Conservation (phyloP, 148 eudicot genomes). For the Spergularia bocconei region DNA sequence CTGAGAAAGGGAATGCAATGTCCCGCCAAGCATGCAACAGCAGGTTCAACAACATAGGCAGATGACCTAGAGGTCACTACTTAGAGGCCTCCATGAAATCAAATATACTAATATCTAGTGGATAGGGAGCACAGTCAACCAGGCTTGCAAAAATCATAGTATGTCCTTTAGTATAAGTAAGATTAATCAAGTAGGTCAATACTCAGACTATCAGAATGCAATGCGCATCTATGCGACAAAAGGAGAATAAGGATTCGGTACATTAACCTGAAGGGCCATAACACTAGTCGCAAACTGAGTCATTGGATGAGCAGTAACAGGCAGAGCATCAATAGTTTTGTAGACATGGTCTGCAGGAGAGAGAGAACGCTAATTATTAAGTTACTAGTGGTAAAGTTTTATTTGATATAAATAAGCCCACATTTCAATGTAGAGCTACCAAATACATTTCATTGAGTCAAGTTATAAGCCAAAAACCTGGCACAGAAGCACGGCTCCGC, state of each 20-base stretch:
- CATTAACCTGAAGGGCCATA: constrained; percentile 93
- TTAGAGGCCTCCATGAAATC: background rate
- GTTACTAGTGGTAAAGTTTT: background rate
- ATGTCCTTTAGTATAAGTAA: too few species aligned
- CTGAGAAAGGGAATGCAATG: too few species aligned
- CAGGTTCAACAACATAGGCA: constrained; percentile 10
- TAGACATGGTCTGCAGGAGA: constrained; percentile 77
- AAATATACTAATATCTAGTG: too few species aligned
- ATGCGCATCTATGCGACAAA: background rate
- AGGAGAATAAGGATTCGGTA: constrained; percentile 3
- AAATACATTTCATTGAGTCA: too few species aligned
- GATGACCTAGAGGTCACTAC: background rate
- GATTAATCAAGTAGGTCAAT: too few species aligned
- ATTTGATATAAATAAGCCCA: too few species aligned
- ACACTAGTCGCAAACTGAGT: constrained; percentile 97
- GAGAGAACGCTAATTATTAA: constrained; percentile 17
- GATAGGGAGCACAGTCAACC: background rate
- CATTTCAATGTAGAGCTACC: too few species aligned
- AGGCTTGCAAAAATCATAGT: too few species aligned
- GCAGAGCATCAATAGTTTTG: constrained; percentile 85
- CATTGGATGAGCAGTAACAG: constrained; percentile 94
- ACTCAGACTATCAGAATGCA: too few species aligned
- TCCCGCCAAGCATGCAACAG: background rate
- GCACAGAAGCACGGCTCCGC: constrained; percentile 75
- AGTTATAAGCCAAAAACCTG: constrained; percentile 46